phyloP scores from a whole-genome alignment of 192 early-diverging fungal species.

The Coemansia guatemalensis region DNA sequence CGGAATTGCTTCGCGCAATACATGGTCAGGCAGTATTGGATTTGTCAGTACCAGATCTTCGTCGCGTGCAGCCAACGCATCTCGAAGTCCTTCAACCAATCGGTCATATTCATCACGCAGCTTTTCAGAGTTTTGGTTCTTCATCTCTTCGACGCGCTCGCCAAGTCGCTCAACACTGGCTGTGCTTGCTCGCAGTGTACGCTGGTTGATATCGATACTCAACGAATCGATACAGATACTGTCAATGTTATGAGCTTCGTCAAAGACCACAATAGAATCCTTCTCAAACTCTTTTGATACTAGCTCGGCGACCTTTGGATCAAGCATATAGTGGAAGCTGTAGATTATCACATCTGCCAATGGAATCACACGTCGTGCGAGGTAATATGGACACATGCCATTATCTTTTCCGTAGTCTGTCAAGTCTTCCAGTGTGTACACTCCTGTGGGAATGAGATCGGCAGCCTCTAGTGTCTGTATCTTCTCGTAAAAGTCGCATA shows the following conservation, averaged over 20 bases:
- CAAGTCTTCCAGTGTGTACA: conserved; percentile 97
- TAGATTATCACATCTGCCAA: conserved; percentile 97
- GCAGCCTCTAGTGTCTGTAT: conserved; percentile 62
- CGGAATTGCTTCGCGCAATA: conserved; percentile 90
- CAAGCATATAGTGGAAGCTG: conserved; percentile 98
- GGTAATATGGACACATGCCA: conserved; percentile 91
- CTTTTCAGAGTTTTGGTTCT: conserved; percentile 82
- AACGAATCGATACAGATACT: conserved; percentile 98
- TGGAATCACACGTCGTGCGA: conserved; percentile 80
- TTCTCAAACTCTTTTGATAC: conserved; percentile 94
- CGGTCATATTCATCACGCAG: conserved; percentile 87
- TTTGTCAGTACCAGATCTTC: conserved; percentile 90
- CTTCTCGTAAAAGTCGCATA: conserved; percentile 81
- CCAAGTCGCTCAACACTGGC: conserved; percentile 71
- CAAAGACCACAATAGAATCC: conserved; percentile 98
- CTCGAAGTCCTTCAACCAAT: conserved; percentile 86
- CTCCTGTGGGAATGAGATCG: conserved; percentile 75
- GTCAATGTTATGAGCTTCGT: conserved; percentile 99
- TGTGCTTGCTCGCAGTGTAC: conserved; percentile 87
- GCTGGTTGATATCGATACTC: conserved; percentile 89
- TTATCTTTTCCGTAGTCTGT: conserved; percentile 73
- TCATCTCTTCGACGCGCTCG: conserved; percentile 77
- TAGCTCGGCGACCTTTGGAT: conserved; percentile 98
- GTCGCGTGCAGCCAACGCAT: conserved; percentile 69
- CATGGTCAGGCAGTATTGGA: conserved; percentile 91